Evolutionary conservation across 352 stramenopile genomes (phyloP).

Genomic region (Globisporangium middletonii): DNA sequence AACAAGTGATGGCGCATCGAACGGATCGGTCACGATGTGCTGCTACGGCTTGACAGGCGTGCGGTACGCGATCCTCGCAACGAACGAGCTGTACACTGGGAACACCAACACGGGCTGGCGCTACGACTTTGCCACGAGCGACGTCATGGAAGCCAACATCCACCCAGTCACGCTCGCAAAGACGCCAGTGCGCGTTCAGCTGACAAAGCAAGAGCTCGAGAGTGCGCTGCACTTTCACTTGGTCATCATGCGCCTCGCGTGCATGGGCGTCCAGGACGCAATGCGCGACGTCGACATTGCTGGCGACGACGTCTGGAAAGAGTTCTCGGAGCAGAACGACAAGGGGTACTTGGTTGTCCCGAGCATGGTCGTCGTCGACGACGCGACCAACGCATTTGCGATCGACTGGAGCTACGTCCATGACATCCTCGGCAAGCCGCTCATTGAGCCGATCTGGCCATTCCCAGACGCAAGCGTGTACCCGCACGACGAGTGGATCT

Average conservation of each 20-base stretch:
- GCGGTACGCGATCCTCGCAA: constrained; percentile 68
- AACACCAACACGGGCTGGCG: constrained; percentile 77
- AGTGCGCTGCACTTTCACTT: constrained; percentile 72
- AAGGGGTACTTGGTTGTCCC: constrained; percentile 84
- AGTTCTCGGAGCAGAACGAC: constrained; percentile 85
- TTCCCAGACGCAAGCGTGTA: constrained; percentile 22
- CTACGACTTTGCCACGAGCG: constrained; percentile 77
- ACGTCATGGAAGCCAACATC: constrained; percentile 62
- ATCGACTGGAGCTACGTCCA: constrained; percentile 67
- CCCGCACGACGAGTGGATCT: constrained; percentile 55
- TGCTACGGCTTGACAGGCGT: constrained; percentile 71
- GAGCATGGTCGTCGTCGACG: constrained; percentile 13
- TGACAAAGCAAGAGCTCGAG: constrained; percentile 56
- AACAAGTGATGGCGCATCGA: not conserved
- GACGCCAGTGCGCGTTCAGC: constrained; percentile 22
- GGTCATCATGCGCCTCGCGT: constrained; percentile 70
- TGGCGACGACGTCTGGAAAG: constrained; percentile 57
- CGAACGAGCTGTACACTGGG: constrained; percentile 73
- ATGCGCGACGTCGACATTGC: constrained; percentile 61
- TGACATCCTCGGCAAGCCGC: constrained; percentile 51
- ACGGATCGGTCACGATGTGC: constrained; percentile 53
- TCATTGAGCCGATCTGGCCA: constrained; percentile 70
- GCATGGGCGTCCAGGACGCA: constrained; percentile 69
- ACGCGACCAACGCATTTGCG: constrained; percentile 3
- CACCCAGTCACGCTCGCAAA: constrained; percentile 60